Base-by-base conservation (phyloP, 176 grass and related monocot species). In the Miscanthus lutarioriparius region DNA sequence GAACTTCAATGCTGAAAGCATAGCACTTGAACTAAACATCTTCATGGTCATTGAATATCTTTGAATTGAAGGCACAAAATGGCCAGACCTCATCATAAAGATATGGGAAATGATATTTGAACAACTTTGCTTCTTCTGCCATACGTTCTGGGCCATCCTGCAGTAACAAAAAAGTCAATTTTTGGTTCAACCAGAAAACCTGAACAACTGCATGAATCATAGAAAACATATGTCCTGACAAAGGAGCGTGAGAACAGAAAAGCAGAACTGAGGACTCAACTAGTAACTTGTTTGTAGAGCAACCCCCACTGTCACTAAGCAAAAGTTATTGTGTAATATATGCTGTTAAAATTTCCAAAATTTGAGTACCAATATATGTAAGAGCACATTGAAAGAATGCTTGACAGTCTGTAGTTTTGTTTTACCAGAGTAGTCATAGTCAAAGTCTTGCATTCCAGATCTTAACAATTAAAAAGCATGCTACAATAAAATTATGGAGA, bases 81-180 rank as follows among this genome's bases (percentile, higher is more conserved):
- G 44, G 53, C 2, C 80, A 78, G 71, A 98, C 95, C 91, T 95
- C 91, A 78, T 98, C 95, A 67, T 93, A 93, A 15, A 95, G 85
- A 84, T 98, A 98, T 6, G 95, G 91, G 10, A 98, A 98, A 78
- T 92, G 77, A 75, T 98, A 98, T 12, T 89, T 94, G 79, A 93
- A 93, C 10, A 77, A 71, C 75, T 95, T 91, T 77, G 91, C 91
- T 15, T 98, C 95, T 78, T 93, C 87, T 28, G 89, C 91, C 85
- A 98, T 95, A n/a, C 30, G 70, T 16, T 93, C 83, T 64, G 95
- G 95, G 35, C 95, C 92, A 71, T 98, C 92, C 95, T 98, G 76
- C 37, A 82, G 48, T 65, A 82, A 72, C 85, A 7, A 66, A 67
- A 68, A 58, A 43, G 5, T 70, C 9, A 26, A 13, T 23, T 61